These are phyloP conservation scores for Pseudogymnoascus sp. DNA, from an alignment of 2,329 filamentous ascomycete genomes.

Conservation along the genomic window DNA sequence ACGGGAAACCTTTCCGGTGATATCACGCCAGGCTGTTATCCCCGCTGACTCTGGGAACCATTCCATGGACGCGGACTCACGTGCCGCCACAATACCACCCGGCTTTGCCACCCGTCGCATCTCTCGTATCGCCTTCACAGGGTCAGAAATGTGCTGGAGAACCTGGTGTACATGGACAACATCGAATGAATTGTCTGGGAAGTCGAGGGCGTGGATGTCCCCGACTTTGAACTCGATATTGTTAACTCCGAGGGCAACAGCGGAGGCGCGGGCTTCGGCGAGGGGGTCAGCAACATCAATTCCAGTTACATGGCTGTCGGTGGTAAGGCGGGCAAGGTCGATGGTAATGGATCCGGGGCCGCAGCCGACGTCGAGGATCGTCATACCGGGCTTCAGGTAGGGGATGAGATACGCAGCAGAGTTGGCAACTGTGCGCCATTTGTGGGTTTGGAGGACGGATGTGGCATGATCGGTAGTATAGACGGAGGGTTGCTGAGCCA, in stretches of 20 bases:
- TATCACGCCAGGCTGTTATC: slow-evolving; percentile 13
- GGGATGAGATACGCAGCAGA: slow-evolving; percentile 39
- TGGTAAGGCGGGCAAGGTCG: slow-evolving; percentile 35
- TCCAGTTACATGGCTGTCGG: slow-evolving; percentile 34
- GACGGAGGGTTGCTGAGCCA: slow-evolving; percentile 5
- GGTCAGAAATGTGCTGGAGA: slow-evolving; percentile 47
- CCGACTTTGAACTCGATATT: slow-evolving; percentile 21
- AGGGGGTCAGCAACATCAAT: slow-evolving; percentile 30
- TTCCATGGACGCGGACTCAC: slow-evolving; percentile 24
- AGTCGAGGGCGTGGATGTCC: slow-evolving; percentile 27
- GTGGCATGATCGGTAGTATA: slow-evolving; percentile 17
- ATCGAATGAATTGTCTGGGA: slow-evolving; percentile 46
- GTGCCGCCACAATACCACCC: slow-evolving; percentile 45
- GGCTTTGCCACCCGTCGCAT: slow-evolving; percentile 47
- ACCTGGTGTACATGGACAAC: slow-evolving; percentile 54
- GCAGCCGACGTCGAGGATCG: slow-evolving; percentile 41
- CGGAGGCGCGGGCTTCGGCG: slow-evolving; percentile 16
- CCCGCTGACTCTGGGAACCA: slow-evolving; percentile 17
- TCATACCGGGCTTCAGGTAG: slow-evolving; percentile 25
- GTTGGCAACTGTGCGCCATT: slow-evolving; percentile 36
- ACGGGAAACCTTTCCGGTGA: slow-evolving; percentile 12
- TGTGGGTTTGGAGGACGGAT: slow-evolving; percentile 26
- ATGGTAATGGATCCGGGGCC: slow-evolving; percentile 43
- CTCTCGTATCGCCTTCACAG: slow-evolving; percentile 42
- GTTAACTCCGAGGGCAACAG: slow-evolving; percentile 13